These are phyloP conservation scores for Fraxinus excelsior DNA, from an alignment of 257 asterid genomes.

Conservation along the genomic window DNA sequence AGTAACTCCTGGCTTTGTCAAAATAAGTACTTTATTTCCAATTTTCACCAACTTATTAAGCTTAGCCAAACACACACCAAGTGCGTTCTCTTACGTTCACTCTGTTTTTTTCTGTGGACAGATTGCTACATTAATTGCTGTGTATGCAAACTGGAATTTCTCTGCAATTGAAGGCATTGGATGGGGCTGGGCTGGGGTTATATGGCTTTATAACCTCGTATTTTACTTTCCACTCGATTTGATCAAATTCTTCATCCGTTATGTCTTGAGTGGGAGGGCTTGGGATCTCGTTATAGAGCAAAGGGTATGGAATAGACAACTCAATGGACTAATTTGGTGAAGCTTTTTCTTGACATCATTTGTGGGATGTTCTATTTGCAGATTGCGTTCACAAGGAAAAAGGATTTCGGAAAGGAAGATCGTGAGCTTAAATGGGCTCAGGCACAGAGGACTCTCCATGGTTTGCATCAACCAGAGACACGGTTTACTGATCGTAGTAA, in stretches of 20 bases:
- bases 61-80: neutral
- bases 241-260: slow-evolving; percentile 26
- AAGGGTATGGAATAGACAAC: slow-evolving; percentile 11
- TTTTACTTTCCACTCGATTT: slow-evolving; percentile 27
- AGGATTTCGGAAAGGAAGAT: slow-evolving; percentile 31
- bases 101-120: neutral
- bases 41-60: neutral
- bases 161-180: slow-evolving; percentile 33
- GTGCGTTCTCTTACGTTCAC: neutral
- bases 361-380: neutral
- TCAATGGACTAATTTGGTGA: neutral
- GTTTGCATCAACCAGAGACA: slow-evolving; percentile 25
- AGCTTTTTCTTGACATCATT: neutral
- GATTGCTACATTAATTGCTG: slow-evolving; percentile 30
- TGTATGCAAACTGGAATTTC: slow-evolving; percentile 28
- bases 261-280: slow-evolving; percentile 27
- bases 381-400: slow-evolving; percentile 31
- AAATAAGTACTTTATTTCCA: neutral
- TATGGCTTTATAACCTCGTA: slow-evolving; percentile 27
- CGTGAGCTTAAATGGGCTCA: slow-evolving; percentile 33
- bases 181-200: slow-evolving; percentile 37
- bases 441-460: slow-evolving; percentile 33
- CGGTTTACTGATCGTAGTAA: slow-evolving; percentile 16
- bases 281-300: slow-evolving; percentile 29
- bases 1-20: neutral